Evolutionary conservation across 805 yeast genomes (phyloP).

Genomic region (Myxozyma geophila): DNA sequence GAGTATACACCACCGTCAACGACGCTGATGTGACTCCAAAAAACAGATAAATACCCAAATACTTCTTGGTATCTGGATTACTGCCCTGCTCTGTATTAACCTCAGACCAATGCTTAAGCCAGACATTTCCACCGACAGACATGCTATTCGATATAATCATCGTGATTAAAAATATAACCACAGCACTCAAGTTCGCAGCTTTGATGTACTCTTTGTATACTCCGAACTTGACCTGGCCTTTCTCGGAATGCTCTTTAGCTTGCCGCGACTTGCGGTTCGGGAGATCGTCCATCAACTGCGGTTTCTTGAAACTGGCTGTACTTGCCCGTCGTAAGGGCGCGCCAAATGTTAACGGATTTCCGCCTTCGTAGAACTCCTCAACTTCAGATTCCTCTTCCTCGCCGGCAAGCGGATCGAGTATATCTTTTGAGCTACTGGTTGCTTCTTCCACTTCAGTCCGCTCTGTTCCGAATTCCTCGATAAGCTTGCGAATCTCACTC

Average conservation of each 20-base stretch:
- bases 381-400: conserved; percentile 28
- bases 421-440: neutral
- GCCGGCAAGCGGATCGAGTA: conserved; percentile 20
- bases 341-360: conserved; percentile 17
- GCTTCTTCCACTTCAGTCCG: conserved; percentile 2
- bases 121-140: conserved; percentile 62
- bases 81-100: conserved; percentile 67
- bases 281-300: conserved; percentile 36
- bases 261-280: conserved; percentile 37
- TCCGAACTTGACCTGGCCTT: conserved; percentile 90
- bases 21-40: conserved; percentile 72
- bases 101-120: conserved; percentile 98
- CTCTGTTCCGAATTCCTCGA: conserved; percentile 33
- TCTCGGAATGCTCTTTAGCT: conserved; percentile 77
- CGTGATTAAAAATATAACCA: conserved; percentile 58
- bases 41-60: conserved; percentile 74
- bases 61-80: conserved; percentile 71
- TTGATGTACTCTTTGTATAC: conserved; percentile 82
- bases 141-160: conserved; percentile 45
- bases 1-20: conserved; percentile 64
- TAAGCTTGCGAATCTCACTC: conserved; percentile 29
- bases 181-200: conserved; percentile 79
- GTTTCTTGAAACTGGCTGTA: conserved; percentile 58
- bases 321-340: conserved; percentile 62
- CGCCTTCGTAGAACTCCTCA: conserved; percentile 14